Conservation (phyloP, 2,329 filamentous ascomycete species). For the Calonectria pseudoreteaudii region DNA sequence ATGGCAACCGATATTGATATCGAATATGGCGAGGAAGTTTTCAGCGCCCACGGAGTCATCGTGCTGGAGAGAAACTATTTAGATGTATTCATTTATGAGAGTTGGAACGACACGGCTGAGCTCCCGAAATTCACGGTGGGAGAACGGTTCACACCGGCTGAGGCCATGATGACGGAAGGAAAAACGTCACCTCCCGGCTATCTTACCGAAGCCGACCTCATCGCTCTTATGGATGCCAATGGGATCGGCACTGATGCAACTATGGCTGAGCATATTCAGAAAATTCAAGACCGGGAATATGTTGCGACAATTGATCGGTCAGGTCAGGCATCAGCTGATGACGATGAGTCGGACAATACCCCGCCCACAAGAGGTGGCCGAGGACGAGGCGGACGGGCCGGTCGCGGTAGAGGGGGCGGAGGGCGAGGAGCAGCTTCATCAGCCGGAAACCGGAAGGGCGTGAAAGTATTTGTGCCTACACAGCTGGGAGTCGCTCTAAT, state of each 20-base stretch:
- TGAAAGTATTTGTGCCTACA: constrained; percentile 93
- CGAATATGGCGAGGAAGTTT: constrained; percentile 83
- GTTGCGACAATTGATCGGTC: constrained; percentile 72
- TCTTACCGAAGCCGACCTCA: constrained; percentile 94
- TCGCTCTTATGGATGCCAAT: constrained; percentile 97
- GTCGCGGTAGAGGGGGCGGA: constrained; percentile 47
- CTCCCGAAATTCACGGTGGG: constrained; percentile 83
- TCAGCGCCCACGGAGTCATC: constrained; percentile 84
- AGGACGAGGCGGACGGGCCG: constrained; percentile 58
- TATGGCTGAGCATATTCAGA: constrained; percentile 98
- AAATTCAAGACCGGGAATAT: constrained; percentile 91
- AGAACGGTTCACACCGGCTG: constrained; percentile 87
- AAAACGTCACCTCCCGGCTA: constrained; percentile 87
- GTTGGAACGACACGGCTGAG: constrained; percentile 89
- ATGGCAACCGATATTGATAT: constrained; percentile 88
- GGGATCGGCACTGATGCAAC: constrained; percentile 98
- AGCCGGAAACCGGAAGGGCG: constrained; percentile 58
- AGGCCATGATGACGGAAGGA: constrained; percentile 91
- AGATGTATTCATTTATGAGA: constrained; percentile 95
- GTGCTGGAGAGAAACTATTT: constrained; percentile 93
- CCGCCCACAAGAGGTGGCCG: constrained; percentile 58
- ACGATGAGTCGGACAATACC: constrained; percentile 52
- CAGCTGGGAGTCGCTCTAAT: constrained; percentile 91
- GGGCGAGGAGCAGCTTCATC: constrained; percentile 55
- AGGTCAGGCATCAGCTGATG: constrained; percentile 50